Percentiles rank a stretch among this genome's conserved stretches.
phyloP scores from a whole-genome alignment of 1,139 yeast species.

The Geotrichum klebahnii region DNA sequence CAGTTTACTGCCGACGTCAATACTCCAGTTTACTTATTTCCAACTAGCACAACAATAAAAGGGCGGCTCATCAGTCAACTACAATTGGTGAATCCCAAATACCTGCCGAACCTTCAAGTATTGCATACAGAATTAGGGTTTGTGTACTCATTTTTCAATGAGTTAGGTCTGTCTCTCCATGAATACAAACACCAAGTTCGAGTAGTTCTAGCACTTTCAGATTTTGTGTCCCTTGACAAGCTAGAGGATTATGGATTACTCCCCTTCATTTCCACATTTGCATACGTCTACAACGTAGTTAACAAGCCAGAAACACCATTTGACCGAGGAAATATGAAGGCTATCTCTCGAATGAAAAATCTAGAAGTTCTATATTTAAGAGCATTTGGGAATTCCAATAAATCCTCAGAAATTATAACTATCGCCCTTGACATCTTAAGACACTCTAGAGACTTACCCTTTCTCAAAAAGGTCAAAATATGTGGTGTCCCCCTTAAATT shows the following conservation, averaged over 20 bases:
- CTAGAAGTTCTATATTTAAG: slow-evolving; percentile 2
- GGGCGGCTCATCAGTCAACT: slow-evolving; percentile 5
- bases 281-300: slow-evolving; percentile 3
- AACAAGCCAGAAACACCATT: not conserved
- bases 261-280: slow-evolving; percentile 6
- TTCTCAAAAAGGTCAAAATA: not conserved
- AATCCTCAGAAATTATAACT: not conserved
- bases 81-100: slow-evolving; percentile 3
- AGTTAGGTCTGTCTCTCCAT: slow-evolving; percentile 1
- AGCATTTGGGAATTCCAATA: not conserved
- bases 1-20: slow-evolving; percentile 7
- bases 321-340: slow-evolving; percentile 3
- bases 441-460: not conserved
- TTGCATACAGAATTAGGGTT: slow-evolving; percentile 1
- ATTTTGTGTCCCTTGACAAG: slow-evolving; percentile 9
- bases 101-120: slow-evolving; percentile 1
- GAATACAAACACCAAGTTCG: not conserved
- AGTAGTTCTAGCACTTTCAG: slow-evolving; percentile 5
- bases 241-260: slow-evolving; percentile 5
- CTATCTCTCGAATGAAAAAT: slow-evolving; percentile 1
- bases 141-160: slow-evolving; percentile 7
- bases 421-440: not conserved
- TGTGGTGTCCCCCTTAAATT: slow-evolving; percentile 3
- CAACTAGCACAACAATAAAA: not conserved
- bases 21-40: slow-evolving; percentile 1